Evolutionary conservation across 345 rosid species (phyloP).

Genomic region (Hirschfeldia incana): DNA sequence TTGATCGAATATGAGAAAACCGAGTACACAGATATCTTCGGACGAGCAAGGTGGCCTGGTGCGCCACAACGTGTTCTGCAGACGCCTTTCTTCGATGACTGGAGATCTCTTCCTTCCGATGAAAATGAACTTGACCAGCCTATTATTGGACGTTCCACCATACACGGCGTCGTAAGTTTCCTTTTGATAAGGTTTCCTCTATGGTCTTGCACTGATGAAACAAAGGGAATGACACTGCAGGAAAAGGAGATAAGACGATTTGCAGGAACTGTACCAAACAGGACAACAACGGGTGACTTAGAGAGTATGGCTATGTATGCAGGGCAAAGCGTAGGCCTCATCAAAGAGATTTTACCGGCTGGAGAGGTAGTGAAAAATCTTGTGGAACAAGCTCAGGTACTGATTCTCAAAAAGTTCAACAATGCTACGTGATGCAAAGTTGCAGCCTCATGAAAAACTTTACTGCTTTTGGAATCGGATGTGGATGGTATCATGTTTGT

Average conservation of each 20-base stretch:
- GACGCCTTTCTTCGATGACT: slow-evolving; percentile 67
- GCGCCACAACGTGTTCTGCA: slow-evolving; percentile 76
- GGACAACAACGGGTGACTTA: slow-evolving; percentile 64
- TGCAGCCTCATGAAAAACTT: slow-evolving; percentile 1
- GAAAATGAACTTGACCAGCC: slow-evolving; percentile 74
- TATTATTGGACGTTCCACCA: slow-evolving; percentile 63
- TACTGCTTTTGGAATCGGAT: slow-evolving; percentile 14
- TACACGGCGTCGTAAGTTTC: slow-evolving; percentile 63
- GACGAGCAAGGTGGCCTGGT: slow-evolving; percentile 84
- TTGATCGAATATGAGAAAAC: slow-evolving; percentile 67
- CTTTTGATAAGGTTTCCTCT: not conserved
- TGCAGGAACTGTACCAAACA: slow-evolving; percentile 75
- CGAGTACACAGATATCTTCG: slow-evolving; percentile 70
- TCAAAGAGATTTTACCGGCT: slow-evolving; percentile 79
- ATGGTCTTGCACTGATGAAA: not conserved
- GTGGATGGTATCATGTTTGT: slow-evolving; percentile 7
- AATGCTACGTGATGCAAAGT: slow-evolving; percentile 10
- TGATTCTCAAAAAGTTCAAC: slow-evolving; percentile 45
- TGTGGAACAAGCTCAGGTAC: slow-evolving; percentile 65
- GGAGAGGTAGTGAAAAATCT: slow-evolving; percentile 59
- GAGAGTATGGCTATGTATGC: slow-evolving; percentile 95
- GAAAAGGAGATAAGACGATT: slow-evolving; percentile 73
- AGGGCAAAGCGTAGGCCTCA: slow-evolving; percentile 78
- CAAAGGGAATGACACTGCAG: slow-evolving; percentile 37
- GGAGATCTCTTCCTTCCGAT: slow-evolving; percentile 56